Base-by-base conservation (phyloP, 2,329 filamentous ascomycete genomes). In the Daldinia eschscholtzii region DNA sequence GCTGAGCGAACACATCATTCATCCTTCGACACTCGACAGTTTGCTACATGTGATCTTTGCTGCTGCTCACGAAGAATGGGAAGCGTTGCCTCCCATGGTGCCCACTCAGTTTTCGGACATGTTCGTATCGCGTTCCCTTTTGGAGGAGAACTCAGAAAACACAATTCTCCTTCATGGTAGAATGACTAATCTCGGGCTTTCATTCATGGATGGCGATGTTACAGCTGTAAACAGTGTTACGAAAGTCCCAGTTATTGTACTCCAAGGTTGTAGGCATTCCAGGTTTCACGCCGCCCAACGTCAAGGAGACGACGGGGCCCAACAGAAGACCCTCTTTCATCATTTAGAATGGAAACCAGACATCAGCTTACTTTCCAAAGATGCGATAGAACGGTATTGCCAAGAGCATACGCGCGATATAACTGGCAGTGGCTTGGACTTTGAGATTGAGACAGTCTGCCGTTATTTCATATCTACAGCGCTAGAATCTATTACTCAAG, bases 261-360 rank as follows among this genome's bases (percentile, higher is more conserved):
- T 39, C 35, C 35, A 39, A 13, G 35, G 35, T 5, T 39, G 35
- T 39, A 39, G 35, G 4, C 35, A 39, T 39, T 13, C 35, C 35
- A 39, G 35, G 10, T 39, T 39, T 15, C 35, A 39, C 13, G 35
- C 35, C 35, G 35, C 35, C 35, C 13, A 39, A 39, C 35, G 35
- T 39, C 35, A 39, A 6, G 35, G 35, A 13, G 5, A 12, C 35
- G 35, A 39, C 13, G 35, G 35, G 5, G 35, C 10, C 35, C 4
- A 39, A 15, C 35, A 10, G 12, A 39, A 39, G 30, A 35, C 50
- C 12, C 30, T 60, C 1, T 52, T 52, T 33, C 26, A 60, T 41
- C n/a, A 39, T 4, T 6, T 52, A 12, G 57, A 52, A 10, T 60
- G 57, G 57, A 60, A 41, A 41, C 57, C 57, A 7, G 57, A 60